A percentile compares a stretch with the other conserved stretches of the same genome.
These are phyloP conservation scores for Scheffersomyces stambukii DNA, from an alignment of 1,139 yeast genomes.

Conservation along the genomic window DNA sequence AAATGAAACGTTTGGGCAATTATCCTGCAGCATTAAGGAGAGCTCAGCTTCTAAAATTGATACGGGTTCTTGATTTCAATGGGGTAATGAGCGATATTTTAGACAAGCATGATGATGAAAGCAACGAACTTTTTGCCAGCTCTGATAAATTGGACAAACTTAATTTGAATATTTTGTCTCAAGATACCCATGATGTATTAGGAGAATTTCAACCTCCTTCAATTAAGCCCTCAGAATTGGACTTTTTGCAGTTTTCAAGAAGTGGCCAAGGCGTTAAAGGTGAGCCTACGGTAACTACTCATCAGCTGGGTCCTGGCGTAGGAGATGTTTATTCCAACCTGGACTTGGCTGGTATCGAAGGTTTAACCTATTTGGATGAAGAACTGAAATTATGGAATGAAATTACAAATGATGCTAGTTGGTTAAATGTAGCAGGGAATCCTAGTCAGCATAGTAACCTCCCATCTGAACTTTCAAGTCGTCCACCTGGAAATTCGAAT, in stretches of 20 bases:
- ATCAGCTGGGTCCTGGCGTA: too few relatives aligned
- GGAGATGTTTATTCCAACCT: constrained; percentile 31
- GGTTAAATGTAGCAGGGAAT: constrained; percentile 36
- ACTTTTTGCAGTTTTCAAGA: constrained; percentile 18
- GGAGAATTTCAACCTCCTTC: constrained; percentile 7
- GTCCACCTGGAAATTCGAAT: too few relatives aligned
- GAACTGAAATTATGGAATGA: constrained; percentile 74
- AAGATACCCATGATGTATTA: constrained; percentile 2
- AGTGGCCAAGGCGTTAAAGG: constrained; percentile 1
- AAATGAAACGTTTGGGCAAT: constrained; percentile 72
- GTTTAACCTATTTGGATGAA: constrained; percentile 39
- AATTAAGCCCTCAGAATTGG: constrained; percentile 14
- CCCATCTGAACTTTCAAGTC: too few relatives aligned
- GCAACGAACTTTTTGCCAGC: constrained; percentile 4
- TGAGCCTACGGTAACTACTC: constrained; percentile 1
- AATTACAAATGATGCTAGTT: constrained; percentile 68
- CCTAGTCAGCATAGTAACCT: neutral
- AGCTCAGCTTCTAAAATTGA: constrained; percentile 64
- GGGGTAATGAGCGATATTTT: constrained; percentile 58
- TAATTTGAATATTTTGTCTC: constrained; percentile 3
- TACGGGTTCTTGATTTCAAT: constrained; percentile 64
- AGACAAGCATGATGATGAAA: constrained; percentile 53
- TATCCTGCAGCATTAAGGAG: constrained; percentile 74
- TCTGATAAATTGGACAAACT: constrained; percentile 2
- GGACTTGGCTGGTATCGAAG: constrained; percentile 43